These are phyloP conservation scores for Exophiala aquamarina DNA, from an alignment of 2,329 filamentous ascomycete species.

Conservation along the genomic window DNA sequence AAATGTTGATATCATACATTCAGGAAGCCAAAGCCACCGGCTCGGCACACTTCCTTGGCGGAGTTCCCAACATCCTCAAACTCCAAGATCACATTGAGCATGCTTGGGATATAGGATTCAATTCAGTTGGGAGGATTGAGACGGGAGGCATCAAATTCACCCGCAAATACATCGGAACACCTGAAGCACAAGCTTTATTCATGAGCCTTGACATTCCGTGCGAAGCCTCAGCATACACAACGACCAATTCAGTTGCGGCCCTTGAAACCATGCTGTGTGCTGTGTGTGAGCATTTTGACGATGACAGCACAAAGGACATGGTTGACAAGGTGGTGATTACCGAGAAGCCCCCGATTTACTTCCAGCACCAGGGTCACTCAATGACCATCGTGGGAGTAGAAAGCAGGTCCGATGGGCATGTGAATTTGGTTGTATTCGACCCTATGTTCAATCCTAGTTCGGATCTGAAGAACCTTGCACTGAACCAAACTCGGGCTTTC, in stretches of 20 bases:
- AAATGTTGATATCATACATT: constrained; percentile 83
- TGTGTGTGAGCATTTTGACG: constrained; percentile 74
- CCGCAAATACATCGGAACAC: constrained; percentile 91
- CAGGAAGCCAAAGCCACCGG: constrained; percentile 59
- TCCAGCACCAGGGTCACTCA: constrained; percentile 86
- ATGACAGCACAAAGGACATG: constrained; percentile 42
- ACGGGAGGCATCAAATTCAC: constrained; percentile 87
- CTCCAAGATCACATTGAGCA: constrained; percentile 84
- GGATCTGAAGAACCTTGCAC: constrained; percentile 58
- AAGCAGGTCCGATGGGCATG: constrained; percentile 58
- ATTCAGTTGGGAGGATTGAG: constrained; percentile 70
- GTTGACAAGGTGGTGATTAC: constrained; percentile 69
- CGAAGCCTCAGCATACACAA: constrained; percentile 60
- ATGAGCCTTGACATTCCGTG: constrained; percentile 67
- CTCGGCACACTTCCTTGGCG: constrained; percentile 57
- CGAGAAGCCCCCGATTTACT: constrained; percentile 77
- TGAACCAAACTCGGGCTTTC: constrained; percentile 37
- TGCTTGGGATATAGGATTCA: constrained; percentile 86
- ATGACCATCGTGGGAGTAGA: constrained; percentile 88
- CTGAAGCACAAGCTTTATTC: constrained; percentile 84
- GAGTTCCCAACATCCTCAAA: constrained; percentile 72
- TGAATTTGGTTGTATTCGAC: constrained; percentile 81
- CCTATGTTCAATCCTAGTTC: constrained; percentile 74
- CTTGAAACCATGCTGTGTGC: constrained; percentile 62
- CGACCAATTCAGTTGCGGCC: constrained; percentile 46